These are phyloP conservation scores for Fennellomyces sp. DNA, from an alignment of 371 early-diverging fungal species.

Conservation along the genomic window DNA sequence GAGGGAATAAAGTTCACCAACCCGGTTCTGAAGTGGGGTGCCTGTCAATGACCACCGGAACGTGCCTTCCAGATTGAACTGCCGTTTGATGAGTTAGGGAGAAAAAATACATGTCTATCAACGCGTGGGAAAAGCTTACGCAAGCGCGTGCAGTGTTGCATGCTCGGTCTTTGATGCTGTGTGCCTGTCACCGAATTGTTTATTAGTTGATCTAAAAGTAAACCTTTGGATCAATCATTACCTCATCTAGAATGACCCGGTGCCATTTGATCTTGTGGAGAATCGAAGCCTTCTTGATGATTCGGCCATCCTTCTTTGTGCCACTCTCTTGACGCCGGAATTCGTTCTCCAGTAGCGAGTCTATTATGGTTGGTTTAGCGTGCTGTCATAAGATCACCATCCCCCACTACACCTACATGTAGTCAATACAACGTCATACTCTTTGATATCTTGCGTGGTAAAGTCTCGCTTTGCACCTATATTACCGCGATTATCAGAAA, in stretches of 20 bases:
- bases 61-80: constrained; percentile 76
- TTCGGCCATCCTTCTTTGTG: constrained; percentile 47
- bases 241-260: constrained; percentile 90
- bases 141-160: constrained; percentile 89
- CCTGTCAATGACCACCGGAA: constrained; percentile 93
- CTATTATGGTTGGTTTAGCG: too few species aligned
- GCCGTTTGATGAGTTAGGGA: not conserved
- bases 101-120: not conserved
- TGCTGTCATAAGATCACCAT: not conserved
- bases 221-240: constrained; percentile 5
- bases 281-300: constrained; percentile 67
- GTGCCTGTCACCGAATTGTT: too few species aligned
- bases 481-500: not conserved
- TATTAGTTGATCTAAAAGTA: too few species aligned
- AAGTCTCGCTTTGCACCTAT: constrained; percentile 55
- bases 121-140: constrained; percentile 30
- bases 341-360: constrained; percentile 75
- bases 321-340: constrained; percentile 83
- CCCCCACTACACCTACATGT: constrained; percentile 59
- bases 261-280: constrained; percentile 84
- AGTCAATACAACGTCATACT: constrained; percentile 84
- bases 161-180: constrained; percentile 94
- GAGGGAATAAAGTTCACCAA: constrained; percentile 95
- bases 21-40: constrained; percentile 97
- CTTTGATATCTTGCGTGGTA: constrained; percentile 46